Evolutionary conservation across 106 monocot genomes (phyloP), one percentile per base, ranked within the genome.

Genomic region (Dactylorhiza incarnata): DNA sequence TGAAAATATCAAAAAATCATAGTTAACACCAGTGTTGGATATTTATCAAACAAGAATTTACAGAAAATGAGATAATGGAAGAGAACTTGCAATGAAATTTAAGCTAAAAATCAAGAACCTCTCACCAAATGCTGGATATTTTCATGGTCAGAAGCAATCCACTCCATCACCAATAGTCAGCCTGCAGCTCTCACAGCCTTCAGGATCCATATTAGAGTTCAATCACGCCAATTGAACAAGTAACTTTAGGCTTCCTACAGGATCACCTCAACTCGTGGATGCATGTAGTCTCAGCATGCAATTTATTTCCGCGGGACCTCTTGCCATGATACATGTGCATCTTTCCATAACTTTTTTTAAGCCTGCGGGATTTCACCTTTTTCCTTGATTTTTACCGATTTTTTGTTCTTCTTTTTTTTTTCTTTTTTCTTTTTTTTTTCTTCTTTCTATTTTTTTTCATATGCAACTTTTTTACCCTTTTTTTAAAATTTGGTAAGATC

Each of bases 61-160:
- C 1, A 46, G 72, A 16, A 49, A 72, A 72, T 29, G 23, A 20
- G 9, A 49, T 48, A 49, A 72, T 72, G 23, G 49, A 72, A 72
- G 72, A 49, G 48, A 2, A 46, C 3, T 1, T 72, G 29, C 72
- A 48, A 49, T 4, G 11, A 48, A 72, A 49, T 49, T 72, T 71
- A 71, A 61, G 71, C 71, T 61, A 82, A 43, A 77, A 49, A 77
- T 77, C 77, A 76, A 76, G 72, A 77, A 82, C 73, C 82, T 77
- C 77, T 82, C 82, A 82, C 77, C 82, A 82, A 23, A 62, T 43
- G 76, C 49, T 82, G 72, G 51, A 49, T 72, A 59, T 58, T 49
- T 54, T 58, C 29, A 73, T 59, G 23, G 4, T 48, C 49, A 73
- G 63, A 65, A 63, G 45, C 59, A 45, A 73, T 13, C 48, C 79